These are phyloP conservation scores for Suhomyces bolitotheri DNA, from an alignment of 1,139 yeast species.

Conservation along the genomic window DNA sequence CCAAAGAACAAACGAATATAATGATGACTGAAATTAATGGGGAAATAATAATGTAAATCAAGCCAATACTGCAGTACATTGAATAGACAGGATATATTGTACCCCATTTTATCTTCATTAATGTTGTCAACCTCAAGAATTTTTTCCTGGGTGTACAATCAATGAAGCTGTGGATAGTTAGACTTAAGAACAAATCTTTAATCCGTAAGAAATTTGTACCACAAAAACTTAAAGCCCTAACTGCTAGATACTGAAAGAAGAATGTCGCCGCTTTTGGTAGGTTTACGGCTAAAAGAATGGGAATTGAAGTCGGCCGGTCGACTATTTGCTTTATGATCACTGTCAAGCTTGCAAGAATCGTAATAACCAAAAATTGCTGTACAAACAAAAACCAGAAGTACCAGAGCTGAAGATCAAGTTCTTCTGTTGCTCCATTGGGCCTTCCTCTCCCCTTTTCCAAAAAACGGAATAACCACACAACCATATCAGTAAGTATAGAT, in stretches of 20 bases:
- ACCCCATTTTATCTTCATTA: slow-evolving; percentile 68
- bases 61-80: slow-evolving; percentile 72
- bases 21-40: slow-evolving; percentile 73
- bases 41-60: slow-evolving; percentile 74
- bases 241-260: slow-evolving; percentile 69
- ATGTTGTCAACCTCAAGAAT: slow-evolving; percentile 43
- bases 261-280: slow-evolving; percentile 82
- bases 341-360: slow-evolving; percentile 79
- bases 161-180: slow-evolving; percentile 35
- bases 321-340: slow-evolving; percentile 64
- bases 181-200: slow-evolving; percentile 43
- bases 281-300: slow-evolving; percentile 68
- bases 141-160: slow-evolving; percentile 64
- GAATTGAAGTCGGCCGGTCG: slow-evolving; percentile 71
- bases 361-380: slow-evolving; percentile 80
- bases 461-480: slow-evolving; percentile 51
- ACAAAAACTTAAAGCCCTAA: slow-evolving; percentile 71
- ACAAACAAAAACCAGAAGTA: slow-evolving; percentile 69
- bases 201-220: slow-evolving; percentile 67
- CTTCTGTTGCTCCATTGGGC: slow-evolving; percentile 56
- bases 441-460: slow-evolving; percentile 53
- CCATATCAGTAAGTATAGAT: slow-evolving; percentile 56
- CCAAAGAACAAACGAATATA: slow-evolving; percentile 55
- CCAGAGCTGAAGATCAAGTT: slow-evolving; percentile 66
- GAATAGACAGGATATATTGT: slow-evolving; percentile 74